phyloP scores from a whole-genome alignment of 2,329 filamentous ascomycete genomes.

The Penicillium digitatum region DNA sequence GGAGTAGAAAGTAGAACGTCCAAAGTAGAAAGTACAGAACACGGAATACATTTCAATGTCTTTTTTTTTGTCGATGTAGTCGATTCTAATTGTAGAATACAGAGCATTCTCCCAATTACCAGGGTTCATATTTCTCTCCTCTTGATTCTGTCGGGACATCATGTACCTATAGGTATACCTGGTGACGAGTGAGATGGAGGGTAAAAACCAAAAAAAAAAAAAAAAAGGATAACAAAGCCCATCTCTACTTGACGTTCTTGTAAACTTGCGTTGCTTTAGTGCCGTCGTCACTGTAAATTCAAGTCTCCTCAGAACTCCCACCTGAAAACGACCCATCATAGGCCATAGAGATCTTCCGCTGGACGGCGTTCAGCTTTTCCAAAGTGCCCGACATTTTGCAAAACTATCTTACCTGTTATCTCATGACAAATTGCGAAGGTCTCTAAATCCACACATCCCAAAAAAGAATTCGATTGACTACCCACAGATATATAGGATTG shows the following conservation, averaged over 20 bases:
- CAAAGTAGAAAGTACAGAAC: too few relatives aligned
- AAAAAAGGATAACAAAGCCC: too few relatives aligned
- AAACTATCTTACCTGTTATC: background rate
- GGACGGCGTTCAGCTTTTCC: too few relatives aligned
- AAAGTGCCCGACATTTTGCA: too few relatives aligned
- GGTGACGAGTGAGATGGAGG: too few relatives aligned
- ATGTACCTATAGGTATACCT: too few relatives aligned
- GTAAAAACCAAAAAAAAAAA: background rate
- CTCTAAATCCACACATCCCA: too few relatives aligned
- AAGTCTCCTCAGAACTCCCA: background rate
- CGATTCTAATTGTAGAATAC: too few relatives aligned
- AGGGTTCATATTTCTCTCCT: background rate
- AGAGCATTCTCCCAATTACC: conserved; percentile 1
- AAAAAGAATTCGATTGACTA: background rate
- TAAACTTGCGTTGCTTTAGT: conserved; percentile 15
- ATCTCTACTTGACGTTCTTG: too few relatives aligned
- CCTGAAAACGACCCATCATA: background rate
- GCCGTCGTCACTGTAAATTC: conserved; percentile 10
- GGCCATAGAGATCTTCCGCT: background rate
- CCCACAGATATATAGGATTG: conserved; percentile 1
- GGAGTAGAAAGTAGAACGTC: too few relatives aligned
- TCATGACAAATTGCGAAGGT: background rate
- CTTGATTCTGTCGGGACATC: too few relatives aligned
- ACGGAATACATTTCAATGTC: background rate
- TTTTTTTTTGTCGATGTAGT: background rate